Conservation (phyloP, 805 yeast genomes). For the Zygoascus biomembranicola region DNA sequence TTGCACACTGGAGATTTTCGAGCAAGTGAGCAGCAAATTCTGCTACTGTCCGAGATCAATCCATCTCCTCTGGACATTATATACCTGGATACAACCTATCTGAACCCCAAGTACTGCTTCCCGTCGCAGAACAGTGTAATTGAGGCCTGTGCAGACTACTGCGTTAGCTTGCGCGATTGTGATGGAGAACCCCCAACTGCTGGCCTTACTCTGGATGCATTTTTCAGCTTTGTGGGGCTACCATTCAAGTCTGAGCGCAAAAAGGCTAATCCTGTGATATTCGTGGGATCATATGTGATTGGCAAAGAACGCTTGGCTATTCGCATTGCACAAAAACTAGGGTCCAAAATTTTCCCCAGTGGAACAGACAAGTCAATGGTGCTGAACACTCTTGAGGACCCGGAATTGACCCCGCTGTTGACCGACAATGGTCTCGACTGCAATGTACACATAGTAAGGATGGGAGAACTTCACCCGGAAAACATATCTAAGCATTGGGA, state of each 20-base stretch:
- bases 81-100: conserved; percentile 86
- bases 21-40: conserved; percentile 47
- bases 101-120: conserved; percentile 64
- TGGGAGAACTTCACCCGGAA: conserved; percentile 42
- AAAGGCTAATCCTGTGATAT: conserved; percentile 39
- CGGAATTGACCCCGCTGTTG: conserved; percentile 32
- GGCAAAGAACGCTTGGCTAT: conserved; percentile 88
- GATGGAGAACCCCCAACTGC: conserved; percentile 16
- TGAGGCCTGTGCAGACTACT: conserved; percentile 46
- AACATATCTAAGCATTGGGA: conserved; percentile 43
- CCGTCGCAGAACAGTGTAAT: conserved; percentile 72
- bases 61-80: conserved; percentile 43
- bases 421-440: conserved; percentile 39
- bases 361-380: conserved; percentile 40
- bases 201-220: conserved; percentile 12
- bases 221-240: conserved; percentile 8
- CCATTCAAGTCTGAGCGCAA: conserved; percentile 15
- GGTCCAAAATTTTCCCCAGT: conserved; percentile 32
- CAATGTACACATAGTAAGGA: conserved; percentile 65
- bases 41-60: conserved; percentile 27
- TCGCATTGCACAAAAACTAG: conserved; percentile 28
- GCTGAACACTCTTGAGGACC: conserved; percentile 38
- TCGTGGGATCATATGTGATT: conserved; percentile 83
- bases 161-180: conserved; percentile 32
- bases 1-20: conserved; percentile 95